Conservation (phyloP, 1,284 basidiomycete species). For the Sanghuangporus sanghuang region DNA sequence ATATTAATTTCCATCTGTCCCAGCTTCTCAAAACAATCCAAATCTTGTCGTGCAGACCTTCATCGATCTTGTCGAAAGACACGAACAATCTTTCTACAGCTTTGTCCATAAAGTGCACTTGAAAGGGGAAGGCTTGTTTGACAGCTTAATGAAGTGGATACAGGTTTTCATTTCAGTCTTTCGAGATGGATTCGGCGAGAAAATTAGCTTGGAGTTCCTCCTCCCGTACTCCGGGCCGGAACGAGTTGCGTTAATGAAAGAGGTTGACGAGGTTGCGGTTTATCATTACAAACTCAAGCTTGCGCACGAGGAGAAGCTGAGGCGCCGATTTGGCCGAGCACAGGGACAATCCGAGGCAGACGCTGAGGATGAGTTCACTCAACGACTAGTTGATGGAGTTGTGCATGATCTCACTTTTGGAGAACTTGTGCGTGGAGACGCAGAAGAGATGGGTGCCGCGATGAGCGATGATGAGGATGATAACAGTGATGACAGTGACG, state of each 20-base stretch:
- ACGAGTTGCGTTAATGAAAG: conserved; percentile 69
- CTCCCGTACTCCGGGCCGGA: conserved; percentile 77
- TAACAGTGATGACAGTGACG: conserved; percentile 33
- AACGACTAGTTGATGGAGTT: conserved; percentile 73
- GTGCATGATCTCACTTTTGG: conserved; percentile 77
- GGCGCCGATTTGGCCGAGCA: conserved; percentile 68
- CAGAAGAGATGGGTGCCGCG: conserved; percentile 74
- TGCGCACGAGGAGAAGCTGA: conserved; percentile 83
- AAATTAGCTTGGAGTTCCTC: conserved; percentile 80
- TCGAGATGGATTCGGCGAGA: conserved; percentile 79
- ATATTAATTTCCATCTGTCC: background rate
- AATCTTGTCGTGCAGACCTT: conserved; percentile 88
- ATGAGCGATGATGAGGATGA: conserved; percentile 55
- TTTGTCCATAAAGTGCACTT: conserved; percentile 99
- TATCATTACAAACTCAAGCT: conserved; percentile 94
- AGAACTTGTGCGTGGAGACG: conserved; percentile 72
- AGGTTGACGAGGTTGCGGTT: conserved; percentile 81
- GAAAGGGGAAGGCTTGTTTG: conserved; percentile 93
- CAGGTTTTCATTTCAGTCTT: conserved; percentile 91
- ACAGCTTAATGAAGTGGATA: conserved; percentile 94
- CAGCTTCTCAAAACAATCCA: conserved; percentile 83
- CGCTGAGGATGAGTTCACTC: conserved; percentile 73
- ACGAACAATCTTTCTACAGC: conserved; percentile 93
- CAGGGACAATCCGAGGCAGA: conserved; percentile 43
- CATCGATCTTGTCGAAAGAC: conserved; percentile 89